phyloP scores from a whole-genome alignment of 129 eudicot species.

The Tanacetum coccineum region DNA sequence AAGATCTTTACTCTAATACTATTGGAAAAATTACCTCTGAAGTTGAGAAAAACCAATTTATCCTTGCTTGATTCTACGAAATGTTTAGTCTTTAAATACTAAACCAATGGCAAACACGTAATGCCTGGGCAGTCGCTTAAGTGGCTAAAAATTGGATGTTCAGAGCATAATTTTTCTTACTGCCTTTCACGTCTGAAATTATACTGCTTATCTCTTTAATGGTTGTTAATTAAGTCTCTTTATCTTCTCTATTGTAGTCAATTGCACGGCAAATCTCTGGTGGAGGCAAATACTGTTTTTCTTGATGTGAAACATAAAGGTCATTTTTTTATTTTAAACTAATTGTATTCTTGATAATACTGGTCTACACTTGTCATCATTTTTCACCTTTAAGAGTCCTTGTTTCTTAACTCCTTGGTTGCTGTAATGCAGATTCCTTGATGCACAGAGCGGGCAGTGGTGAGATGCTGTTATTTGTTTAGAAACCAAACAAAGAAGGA shows the following conservation, averaged over 20 bases:
- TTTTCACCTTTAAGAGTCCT: slow-evolving; percentile 9
- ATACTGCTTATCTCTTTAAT: background rate
- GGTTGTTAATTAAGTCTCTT: background rate
- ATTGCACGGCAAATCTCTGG: slow-evolving; percentile 64
- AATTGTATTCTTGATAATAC: background rate
- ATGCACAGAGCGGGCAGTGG: slow-evolving; percentile 93
- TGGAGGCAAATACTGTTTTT: slow-evolving; percentile 65
- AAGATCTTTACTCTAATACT: background rate
- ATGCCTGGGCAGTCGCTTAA: background rate
- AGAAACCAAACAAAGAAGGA: slow-evolving; percentile 72
- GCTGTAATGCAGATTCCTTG: slow-evolving; percentile 66
- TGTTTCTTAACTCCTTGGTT: background rate
- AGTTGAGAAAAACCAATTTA: too few relatives aligned
- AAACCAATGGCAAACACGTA: background rate
- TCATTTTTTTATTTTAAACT: slow-evolving; percentile 10
- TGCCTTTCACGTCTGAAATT: too few relatives aligned
- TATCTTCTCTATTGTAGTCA: slow-evolving; percentile 44
- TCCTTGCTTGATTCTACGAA: too few relatives aligned
- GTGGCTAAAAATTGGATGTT: background rate
- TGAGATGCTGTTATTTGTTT: slow-evolving; percentile 68
- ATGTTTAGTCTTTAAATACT: too few relatives aligned
- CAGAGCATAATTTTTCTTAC: too few relatives aligned
- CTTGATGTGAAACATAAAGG: slow-evolving; percentile 82
- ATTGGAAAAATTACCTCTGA: background rate
- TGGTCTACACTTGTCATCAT: background rate